Percentiles rank a stretch among this genome's conserved stretches.
Evolutionary conservation across 257 asterid genomes (phyloP).

Genomic region (Henckelia pumila): DNA sequence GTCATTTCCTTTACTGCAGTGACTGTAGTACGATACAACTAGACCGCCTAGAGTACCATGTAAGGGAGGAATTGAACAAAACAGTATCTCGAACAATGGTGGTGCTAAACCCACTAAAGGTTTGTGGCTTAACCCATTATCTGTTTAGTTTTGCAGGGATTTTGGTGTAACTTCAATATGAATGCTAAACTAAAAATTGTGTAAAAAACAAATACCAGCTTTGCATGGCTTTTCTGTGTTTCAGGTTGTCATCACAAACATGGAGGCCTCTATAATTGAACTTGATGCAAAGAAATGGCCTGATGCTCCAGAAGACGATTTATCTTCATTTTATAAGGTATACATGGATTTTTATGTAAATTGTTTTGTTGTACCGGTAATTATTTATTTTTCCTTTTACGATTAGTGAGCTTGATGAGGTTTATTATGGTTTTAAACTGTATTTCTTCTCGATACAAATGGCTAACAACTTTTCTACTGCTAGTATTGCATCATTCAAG

Average conservation of each 20-base stretch:
- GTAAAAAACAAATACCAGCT: neutral
- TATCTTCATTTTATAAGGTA: constrained; percentile 74
- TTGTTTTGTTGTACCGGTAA: neutral
- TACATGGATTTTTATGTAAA: neutral
- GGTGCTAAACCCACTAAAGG: constrained; percentile 88
- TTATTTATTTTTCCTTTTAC: neutral
- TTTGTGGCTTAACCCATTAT: constrained; percentile 22
- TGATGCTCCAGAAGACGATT: constrained; percentile 68
- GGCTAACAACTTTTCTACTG: neutral
- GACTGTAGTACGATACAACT: constrained; percentile 74
- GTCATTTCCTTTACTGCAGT: constrained; percentile 45
- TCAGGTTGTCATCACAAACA: constrained; percentile 79
- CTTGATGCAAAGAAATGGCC: constrained; percentile 97
- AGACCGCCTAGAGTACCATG: constrained; percentile 83
- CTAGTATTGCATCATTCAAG: neutral
- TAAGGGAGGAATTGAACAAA: constrained; percentile 87
- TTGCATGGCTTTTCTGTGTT: constrained; percentile 11
- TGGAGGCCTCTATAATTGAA: constrained; percentile 62
- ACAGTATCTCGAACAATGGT: constrained; percentile 80
- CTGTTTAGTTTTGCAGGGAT: constrained; percentile 1
- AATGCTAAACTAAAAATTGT: neutral
- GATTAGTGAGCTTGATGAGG: neutral
- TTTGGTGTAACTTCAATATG: neutral
- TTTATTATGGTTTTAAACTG: neutral
- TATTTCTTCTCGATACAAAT: neutral